Evolutionary conservation across 345 rosid genomes (phyloP), one percentile per base, ranked within the genome.

Genomic region (Clausena lansium): DNA sequence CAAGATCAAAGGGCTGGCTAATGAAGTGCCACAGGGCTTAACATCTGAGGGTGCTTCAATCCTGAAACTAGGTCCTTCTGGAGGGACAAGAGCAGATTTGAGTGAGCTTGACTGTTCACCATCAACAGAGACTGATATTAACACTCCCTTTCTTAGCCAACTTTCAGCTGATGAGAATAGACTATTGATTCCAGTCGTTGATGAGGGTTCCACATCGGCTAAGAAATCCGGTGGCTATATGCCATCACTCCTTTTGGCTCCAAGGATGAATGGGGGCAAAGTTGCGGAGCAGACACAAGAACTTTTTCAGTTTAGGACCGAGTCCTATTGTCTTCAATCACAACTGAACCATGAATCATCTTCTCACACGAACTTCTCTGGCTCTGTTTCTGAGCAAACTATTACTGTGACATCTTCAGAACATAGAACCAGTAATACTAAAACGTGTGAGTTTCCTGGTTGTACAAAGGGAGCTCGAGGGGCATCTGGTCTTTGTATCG

Each of bases 181-280:
- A 77, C 71, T 81, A 41, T 58, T 76, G 68, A 77, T 92, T 70
- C 93, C 93, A 78, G 89, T 81, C 70, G 89, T 93, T 41, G 99
- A 93, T 10, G 99, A 93, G 76, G 98, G 98, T 67, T 96, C 99
- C 19, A 92, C 99, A 20, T 91, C 98, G 0, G 97, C 99, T 14
- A 96, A 91, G 87, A 92, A 88, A 79, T 92, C 94, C 35, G 98
- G 97, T 79, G 97, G 97, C 62, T 93, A 88, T 80, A 92, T 96
- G 93, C 88, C 93, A 71, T 88, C 95, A 2, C 97, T 96, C 81
- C 91, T 93, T 67, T 86, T 91, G 74, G 95, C 90, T 78, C 89
- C 97, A 61, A 86, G 88, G 77, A 76, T 83, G 58, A 88, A 83
- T 50, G 71, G 50, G 50, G 73, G 67, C 54, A 88, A 86, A 74